Conservation (phyloP, 2,329 filamentous ascomycete genomes). For the Periconia sp. region DNA sequence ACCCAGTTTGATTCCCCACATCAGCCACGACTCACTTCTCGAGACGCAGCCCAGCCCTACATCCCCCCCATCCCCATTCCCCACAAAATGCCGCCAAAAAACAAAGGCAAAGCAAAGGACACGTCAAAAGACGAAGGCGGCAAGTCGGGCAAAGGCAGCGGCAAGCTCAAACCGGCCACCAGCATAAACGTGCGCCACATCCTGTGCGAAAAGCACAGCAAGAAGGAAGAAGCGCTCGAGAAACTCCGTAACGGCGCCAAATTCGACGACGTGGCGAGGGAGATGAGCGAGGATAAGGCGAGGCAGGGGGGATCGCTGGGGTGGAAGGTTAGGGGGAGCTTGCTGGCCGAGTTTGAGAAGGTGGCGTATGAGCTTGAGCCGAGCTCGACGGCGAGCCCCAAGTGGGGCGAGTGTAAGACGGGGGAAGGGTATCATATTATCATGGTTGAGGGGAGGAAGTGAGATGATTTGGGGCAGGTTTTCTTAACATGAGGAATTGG, state of each 20-base stretch:
- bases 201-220: conserved; percentile 77
- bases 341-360: conserved; percentile 74
- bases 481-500: neutral
- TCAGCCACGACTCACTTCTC: neutral
- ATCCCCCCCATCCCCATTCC: neutral
- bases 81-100: conserved; percentile 30
- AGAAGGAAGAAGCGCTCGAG: conserved; percentile 76
- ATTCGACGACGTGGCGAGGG: conserved; percentile 76
- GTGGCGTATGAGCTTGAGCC: conserved; percentile 72
- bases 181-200: conserved; percentile 77
- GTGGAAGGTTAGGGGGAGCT: conserved; percentile 72
- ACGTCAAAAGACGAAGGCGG: conserved; percentile 31
- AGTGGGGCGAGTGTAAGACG: conserved; percentile 74
- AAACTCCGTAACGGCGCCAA: conserved; percentile 71
- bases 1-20: neutral
- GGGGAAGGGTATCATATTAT: conserved; percentile 80
- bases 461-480: neutral
- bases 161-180: conserved; percentile 66
- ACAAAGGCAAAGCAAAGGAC: conserved; percentile 34
- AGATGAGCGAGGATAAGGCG: conserved; percentile 79
- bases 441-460: conserved; percentile 73
- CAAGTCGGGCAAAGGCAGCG: conserved; percentile 46
- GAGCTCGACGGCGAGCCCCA: conserved; percentile 69
- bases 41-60: neutral
- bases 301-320: conserved; percentile 71